Evolutionary conservation across 1,284 basidiomycete genomes (phyloP).

Genomic region (Uromyces viciae-fabae): DNA sequence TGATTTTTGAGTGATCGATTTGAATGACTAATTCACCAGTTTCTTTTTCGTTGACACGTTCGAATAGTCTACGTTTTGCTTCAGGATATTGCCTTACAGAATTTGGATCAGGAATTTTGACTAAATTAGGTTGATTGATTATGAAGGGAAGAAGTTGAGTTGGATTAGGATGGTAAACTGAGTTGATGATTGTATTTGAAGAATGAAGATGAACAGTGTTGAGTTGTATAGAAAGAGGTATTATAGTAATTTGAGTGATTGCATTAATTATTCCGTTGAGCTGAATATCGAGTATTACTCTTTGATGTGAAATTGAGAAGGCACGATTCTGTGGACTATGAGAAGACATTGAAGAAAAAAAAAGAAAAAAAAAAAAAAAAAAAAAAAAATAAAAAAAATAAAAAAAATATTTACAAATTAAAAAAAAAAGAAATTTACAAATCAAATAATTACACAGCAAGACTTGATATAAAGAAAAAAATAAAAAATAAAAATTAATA

Average conservation of each 20-base stretch:
- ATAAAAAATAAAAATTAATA: no score
- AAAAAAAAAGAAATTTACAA: no score
- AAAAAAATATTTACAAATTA: no score
- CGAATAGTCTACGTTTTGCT: conserved; percentile 43
- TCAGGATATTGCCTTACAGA: conserved; percentile 45
- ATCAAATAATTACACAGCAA: no score
- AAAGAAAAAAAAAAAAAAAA: no score
- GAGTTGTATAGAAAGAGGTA: conserved; percentile 71
- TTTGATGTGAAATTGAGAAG: conserved; percentile 65
- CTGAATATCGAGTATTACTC: conserved; percentile 81
- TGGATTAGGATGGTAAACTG: conserved; percentile 45
- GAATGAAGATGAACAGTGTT: conserved; percentile 78
- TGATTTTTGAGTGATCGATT: conserved; percentile 56
- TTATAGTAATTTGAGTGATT: conserved; percentile 76
- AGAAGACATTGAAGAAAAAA: conserved; percentile 21
- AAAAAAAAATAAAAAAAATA: no score
- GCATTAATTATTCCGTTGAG: conserved; percentile 76
- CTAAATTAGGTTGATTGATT: conserved; percentile 21
- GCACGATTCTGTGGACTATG: conserved; percentile 30
- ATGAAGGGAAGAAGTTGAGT: neutral
- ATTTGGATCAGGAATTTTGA: conserved; percentile 40
- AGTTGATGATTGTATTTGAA: conserved; percentile 60
- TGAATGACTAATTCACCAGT: conserved; percentile 51
- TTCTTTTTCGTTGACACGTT: conserved; percentile 41
- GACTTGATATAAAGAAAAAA: no score